Evolutionary conservation across 2,329 filamentous ascomycete genomes (phyloP).

Genomic region (Claviceps fusiformis): DNA sequence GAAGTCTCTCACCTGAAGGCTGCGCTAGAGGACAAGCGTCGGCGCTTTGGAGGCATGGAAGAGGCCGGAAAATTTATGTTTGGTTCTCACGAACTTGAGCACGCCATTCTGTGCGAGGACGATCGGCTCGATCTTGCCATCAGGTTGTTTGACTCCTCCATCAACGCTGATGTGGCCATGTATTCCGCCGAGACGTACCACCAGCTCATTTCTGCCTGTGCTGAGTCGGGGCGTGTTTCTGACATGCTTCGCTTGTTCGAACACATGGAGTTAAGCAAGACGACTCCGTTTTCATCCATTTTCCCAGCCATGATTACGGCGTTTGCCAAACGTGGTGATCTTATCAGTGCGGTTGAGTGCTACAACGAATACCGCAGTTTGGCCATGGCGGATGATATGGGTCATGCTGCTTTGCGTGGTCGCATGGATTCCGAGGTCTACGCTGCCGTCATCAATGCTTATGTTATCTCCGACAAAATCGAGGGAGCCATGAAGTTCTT

Average conservation of each 20-base stretch:
- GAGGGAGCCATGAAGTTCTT: constrained; percentile 79
- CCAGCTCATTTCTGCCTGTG: constrained; percentile 75
- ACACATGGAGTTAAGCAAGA: constrained; percentile 72
- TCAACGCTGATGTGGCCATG: constrained; percentile 43
- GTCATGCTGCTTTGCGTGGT: constrained; percentile 51
- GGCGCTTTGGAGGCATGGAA: constrained; percentile 74
- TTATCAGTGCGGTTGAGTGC: constrained; percentile 80
- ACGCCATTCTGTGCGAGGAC: constrained; percentile 75
- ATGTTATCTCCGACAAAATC: constrained; percentile 66
- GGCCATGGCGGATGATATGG: constrained; percentile 72
- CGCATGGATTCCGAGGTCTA: constrained; percentile 78
- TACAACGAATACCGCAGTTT: constrained; percentile 90
- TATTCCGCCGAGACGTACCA: constrained; percentile 78
- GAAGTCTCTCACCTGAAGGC: constrained; percentile 64
- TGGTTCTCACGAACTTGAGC: constrained; percentile 73
- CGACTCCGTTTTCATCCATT: constrained; percentile 63
- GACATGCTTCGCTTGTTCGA: constrained; percentile 87
- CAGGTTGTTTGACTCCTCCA: constrained; percentile 70
- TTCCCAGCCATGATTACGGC: constrained; percentile 94
- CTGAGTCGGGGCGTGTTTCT: constrained; percentile 62
- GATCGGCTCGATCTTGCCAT: constrained; percentile 75
- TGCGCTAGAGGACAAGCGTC: constrained; percentile 64
- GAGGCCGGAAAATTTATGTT: constrained; percentile 78
- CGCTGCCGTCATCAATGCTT: constrained; percentile 80
- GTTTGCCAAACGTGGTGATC: constrained; percentile 68